A percentile compares a stretch with the other conserved stretches of the same genome.
phyloP scores from a whole-genome alignment of 106 monocot species.

The Apostasia shenzhenica region DNA sequence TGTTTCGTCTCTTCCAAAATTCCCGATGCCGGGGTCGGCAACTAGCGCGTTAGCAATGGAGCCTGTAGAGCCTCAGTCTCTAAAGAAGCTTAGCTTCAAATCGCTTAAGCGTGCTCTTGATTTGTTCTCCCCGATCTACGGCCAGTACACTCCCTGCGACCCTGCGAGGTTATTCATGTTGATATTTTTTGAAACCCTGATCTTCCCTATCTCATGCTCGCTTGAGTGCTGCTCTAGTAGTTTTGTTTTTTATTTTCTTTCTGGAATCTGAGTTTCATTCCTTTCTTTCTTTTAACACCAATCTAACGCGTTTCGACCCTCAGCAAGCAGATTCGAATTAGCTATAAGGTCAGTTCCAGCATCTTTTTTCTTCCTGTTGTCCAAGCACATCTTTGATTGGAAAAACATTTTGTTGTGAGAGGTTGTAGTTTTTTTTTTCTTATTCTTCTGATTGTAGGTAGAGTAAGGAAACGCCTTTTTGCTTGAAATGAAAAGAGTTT shows the following conservation, averaged over 20 bases:
- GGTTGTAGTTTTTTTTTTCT: not conserved
- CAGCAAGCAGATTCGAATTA: constrained; percentile 71
- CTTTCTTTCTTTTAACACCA: not conserved
- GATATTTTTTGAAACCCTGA: constrained; percentile 13
- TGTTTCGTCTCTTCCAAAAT: no score
- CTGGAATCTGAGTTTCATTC: not conserved
- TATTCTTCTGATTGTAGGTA: not conserved
- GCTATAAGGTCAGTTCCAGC: constrained; percentile 60
- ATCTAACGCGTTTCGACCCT: not conserved
- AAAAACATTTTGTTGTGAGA: no score
- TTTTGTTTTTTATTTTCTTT: not conserved
- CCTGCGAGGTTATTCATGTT: constrained; percentile 42
- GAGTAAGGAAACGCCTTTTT: no score
- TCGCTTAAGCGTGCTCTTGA: constrained; percentile 93
- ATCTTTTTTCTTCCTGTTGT: not conserved
- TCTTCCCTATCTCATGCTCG: not conserved
- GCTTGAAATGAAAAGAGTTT: no score
- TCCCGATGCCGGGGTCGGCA: not conserved
- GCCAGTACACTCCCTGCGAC: constrained; percentile 47
- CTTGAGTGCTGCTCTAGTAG: not conserved
- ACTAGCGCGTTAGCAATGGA: constrained; percentile 27
- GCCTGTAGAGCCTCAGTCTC: constrained; percentile 92
- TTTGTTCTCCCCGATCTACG: constrained; percentile 74
- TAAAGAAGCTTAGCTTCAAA: constrained; percentile 93
- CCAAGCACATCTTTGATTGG: no score